Base-by-base conservation (phyloP, 176 grass and related monocot species). In the Juncus effusus region DNA sequence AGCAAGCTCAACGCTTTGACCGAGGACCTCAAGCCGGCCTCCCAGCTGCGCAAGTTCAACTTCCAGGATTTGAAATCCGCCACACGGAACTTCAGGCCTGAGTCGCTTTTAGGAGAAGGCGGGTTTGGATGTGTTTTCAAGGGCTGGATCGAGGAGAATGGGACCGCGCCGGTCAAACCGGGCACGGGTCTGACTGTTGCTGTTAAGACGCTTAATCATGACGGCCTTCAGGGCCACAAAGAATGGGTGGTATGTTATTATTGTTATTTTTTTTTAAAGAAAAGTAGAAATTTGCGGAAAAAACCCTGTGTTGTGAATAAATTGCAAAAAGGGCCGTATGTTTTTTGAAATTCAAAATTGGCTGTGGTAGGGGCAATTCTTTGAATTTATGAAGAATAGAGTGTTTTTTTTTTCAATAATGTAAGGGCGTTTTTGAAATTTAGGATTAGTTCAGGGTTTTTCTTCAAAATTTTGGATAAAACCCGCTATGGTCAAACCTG, bases 61-160 rank as follows among this genome's bases (percentile, higher is more conserved):
- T 99, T 99, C 79, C 88, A 67, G 67, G 89, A 99, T 69, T 88
- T 99, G 12, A 99, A 99, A 75, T 90, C 65, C 50, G 89, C 95
- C 51, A 94, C 95, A 19, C 88, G 95, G 76, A 99, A 99, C 62
- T 99, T 99, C 56, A 87, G 95, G 70, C 95, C 95, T 40, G 89
- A 99, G 78, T 86, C 83, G 79, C 95, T 99, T 78, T 88, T 99
- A 60, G 95, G 95, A 0, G 85, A 99, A 77, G 95, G 95, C 40
- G 95, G 95, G 74, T 99, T 99, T 65, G 95, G 95, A 12, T 99
- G 95, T 78, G 95, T 99, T 16, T 99, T 99, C 64, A 99, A 99
- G 82, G 95, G 95, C 9, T 99, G 95, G 95, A 94, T 99, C 60
- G 86, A 99, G 61, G 95, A 94, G 78, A 99, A 99, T 54, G 95